Evolutionary conservation across 768 basidiomycete genomes (phyloP).

Genomic region (Leccinellum rugosiceps): DNA sequence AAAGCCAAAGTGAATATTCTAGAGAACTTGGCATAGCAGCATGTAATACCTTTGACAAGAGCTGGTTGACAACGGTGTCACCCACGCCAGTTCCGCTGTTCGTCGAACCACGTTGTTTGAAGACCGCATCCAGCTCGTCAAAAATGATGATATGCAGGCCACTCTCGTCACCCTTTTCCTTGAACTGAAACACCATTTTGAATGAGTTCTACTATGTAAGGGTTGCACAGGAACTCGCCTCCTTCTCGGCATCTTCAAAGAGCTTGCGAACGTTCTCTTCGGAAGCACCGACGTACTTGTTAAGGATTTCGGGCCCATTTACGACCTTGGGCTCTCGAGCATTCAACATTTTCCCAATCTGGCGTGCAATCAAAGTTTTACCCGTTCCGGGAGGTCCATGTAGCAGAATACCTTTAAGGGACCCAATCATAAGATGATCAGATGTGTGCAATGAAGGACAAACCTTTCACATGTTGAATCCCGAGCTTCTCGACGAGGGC

Average conservation of each 20-base stretch:
- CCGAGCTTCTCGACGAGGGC: constrained; percentile 96
- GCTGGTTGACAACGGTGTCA: constrained; percentile 98
- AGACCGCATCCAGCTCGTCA: constrained; percentile 97
- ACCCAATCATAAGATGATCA: neutral
- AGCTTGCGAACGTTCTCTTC: constrained; percentile 98
- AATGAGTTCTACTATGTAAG: neutral
- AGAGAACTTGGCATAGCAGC: neutral
- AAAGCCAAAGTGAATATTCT: constrained; percentile 9
- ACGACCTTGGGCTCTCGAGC: constrained; percentile 97
- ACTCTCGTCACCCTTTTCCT: constrained; percentile 95
- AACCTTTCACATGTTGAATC: constrained; percentile 97
- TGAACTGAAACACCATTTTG: constrained; percentile 59
- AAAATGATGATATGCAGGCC: constrained; percentile 99
- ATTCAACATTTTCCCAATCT: constrained; percentile 99
- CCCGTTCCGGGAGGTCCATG: constrained; percentile 98
- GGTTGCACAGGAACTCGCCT: constrained; percentile 45
- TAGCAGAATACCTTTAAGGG: constrained; percentile 73
- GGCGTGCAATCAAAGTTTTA: constrained; percentile 95
- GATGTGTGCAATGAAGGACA: neutral
- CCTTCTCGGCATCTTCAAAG: constrained; percentile 97
- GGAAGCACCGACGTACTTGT: constrained; percentile 94
- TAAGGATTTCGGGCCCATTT: constrained; percentile 96
- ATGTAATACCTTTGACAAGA: constrained; percentile 81
- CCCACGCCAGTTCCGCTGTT: constrained; percentile 93
- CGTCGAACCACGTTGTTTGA: constrained; percentile 96